These are phyloP conservation scores for Populus hybrid DNA, from an alignment of 441 rosid species.

Conservation along the genomic window DNA sequence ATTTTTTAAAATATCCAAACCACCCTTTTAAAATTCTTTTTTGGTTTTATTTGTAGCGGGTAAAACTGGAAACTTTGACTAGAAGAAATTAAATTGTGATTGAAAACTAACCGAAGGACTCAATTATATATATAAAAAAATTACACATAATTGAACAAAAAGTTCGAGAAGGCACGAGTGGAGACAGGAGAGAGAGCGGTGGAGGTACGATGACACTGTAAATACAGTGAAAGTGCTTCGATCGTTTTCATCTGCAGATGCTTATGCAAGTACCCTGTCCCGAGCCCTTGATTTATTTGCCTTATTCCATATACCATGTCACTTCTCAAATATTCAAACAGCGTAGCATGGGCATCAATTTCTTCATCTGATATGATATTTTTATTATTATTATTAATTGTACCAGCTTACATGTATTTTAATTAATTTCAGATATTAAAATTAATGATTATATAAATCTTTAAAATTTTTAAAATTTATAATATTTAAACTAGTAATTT, in stretches of 20 bases:
- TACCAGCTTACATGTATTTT: too few relatives aligned
- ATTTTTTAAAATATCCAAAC: background rate
- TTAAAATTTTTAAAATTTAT: too few relatives aligned
- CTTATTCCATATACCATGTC: background rate
- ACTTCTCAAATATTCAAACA: background rate
- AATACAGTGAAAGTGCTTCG: background rate
- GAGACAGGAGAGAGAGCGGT: background rate
- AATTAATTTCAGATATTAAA: too few relatives aligned
- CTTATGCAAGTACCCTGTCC: background rate
- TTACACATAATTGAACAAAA: background rate
- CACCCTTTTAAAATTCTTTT: background rate
- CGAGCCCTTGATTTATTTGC: background rate
- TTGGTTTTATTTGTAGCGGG: background rate
- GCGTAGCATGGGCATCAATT: constrained; percentile 5
- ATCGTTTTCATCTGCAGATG: background rate
- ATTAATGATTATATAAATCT: too few relatives aligned
- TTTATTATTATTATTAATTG: background rate
- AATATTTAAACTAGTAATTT: too few relatives aligned
- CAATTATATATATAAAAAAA: background rate
- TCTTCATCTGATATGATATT: background rate
- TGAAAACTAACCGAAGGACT: background rate
- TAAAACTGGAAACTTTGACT: background rate
- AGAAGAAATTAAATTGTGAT: too few relatives aligned
- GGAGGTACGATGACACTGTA: background rate
- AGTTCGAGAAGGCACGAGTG: background rate